These are phyloP conservation scores for Fusarium phyllophilum DNA, from an alignment of 2,329 filamentous ascomycete genomes.

Conservation along the genomic window DNA sequence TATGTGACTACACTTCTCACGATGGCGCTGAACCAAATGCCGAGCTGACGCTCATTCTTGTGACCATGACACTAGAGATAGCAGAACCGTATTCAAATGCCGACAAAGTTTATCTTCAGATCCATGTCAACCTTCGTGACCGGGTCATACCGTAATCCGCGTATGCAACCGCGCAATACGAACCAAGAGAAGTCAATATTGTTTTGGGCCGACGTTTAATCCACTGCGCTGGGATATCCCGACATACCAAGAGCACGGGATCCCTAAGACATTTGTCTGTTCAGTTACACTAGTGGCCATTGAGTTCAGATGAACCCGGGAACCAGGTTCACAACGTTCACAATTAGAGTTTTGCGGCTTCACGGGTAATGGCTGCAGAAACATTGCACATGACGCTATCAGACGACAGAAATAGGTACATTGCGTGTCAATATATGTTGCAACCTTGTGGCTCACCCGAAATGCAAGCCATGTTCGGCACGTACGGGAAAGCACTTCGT, in stretches of 20 bases:
- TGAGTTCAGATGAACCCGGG: neutral
- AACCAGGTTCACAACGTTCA: neutral
- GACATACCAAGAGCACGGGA: neutral
- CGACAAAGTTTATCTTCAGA: neutral
- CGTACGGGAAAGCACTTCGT: neutral
- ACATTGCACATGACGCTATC: constrained; percentile 3
- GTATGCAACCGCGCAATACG: neutral
- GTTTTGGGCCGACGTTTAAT: neutral
- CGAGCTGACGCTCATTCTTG: neutral
- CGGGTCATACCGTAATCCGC: too few species aligned
- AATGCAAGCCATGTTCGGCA: neutral
- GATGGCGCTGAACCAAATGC: neutral
- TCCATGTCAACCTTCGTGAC: neutral
- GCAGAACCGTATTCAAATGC: neutral
- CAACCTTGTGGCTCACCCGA: neutral
- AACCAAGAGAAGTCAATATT: neutral
- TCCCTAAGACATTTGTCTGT: neutral
- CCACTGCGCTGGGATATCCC: neutral
- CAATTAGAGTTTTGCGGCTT: constrained; percentile 6
- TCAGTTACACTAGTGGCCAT: neutral
- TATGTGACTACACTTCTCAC: neutral
- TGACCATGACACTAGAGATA: neutral
- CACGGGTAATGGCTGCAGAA: neutral
- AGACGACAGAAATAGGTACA: neutral
- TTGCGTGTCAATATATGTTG: neutral